Conservation (phyloP, 768 basidiomycete genomes). For the Trametes elegans region DNA sequence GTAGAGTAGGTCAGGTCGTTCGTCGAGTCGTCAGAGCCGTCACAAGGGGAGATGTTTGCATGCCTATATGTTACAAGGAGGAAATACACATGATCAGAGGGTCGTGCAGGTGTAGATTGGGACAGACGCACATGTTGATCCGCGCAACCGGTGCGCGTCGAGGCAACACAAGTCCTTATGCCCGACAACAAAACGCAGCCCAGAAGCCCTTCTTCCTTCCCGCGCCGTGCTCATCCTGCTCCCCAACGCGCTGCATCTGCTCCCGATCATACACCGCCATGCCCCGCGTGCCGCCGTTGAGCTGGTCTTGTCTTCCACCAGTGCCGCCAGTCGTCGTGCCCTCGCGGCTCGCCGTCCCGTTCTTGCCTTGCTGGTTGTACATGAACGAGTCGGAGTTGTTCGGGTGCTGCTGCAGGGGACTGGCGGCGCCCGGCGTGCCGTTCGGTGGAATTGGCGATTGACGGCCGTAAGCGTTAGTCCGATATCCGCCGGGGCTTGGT, state of each 20-base stretch:
- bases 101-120: not conserved
- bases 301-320: slow-evolving; percentile 29
- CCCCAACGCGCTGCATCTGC: slow-evolving; percentile 57
- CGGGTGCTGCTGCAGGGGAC: slow-evolving; percentile 41
- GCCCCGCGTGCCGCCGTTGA: slow-evolving; percentile 41
- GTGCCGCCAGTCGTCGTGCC: slow-evolving; percentile 45
- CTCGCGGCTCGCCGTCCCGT: slow-evolving; percentile 48
- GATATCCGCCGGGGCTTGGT: slow-evolving; percentile 56
- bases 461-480: slow-evolving; percentile 55
- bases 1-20: slow-evolving; percentile 17
- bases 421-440: slow-evolving; percentile 35
- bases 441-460: slow-evolving; percentile 34
- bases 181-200: slow-evolving; percentile 67
- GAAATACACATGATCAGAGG: not conserved
- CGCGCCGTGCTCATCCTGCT: slow-evolving; percentile 58
- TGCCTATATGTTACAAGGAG: not conserved
- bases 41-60: slow-evolving; percentile 15
- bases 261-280: slow-evolving; percentile 70
- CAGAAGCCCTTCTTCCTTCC: slow-evolving; percentile 63
- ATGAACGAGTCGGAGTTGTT: slow-evolving; percentile 58
- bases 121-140: slow-evolving; percentile 17
- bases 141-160: slow-evolving; percentile 23
- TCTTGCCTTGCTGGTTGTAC: slow-evolving; percentile 52
- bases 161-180: slow-evolving; percentile 34
- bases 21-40: slow-evolving; percentile 21